These are phyloP conservation scores for Aegle marmelos DNA, from an alignment of 345 rosid genomes.

Conservation along the genomic window DNA sequence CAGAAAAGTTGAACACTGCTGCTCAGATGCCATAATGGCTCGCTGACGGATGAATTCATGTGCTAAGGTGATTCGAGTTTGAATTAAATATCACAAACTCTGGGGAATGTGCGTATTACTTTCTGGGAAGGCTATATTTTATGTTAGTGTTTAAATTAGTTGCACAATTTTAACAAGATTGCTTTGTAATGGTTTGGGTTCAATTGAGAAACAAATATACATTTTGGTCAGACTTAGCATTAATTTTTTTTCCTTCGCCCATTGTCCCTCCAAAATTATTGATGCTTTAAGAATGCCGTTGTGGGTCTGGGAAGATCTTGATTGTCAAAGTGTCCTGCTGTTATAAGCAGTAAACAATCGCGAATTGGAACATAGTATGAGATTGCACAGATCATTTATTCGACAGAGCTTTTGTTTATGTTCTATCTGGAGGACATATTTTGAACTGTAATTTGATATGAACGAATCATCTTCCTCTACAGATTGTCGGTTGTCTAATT, in stretches of 20 bases:
- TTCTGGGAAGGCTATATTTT: background rate
- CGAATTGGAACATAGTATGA: background rate
- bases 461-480: no score
- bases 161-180: background rate
- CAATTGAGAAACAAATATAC: background rate
- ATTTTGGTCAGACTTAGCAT: conserved; percentile 1
- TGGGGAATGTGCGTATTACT: background rate
- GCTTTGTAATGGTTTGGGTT: background rate
- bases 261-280: background rate
- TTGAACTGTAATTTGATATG: no score
- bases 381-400: no score
- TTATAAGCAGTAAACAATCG: background rate
- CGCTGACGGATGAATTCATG: background rate
- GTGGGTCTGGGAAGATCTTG: background rate
- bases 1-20: conserved; percentile 90
- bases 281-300: background rate
- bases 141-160: conserved; percentile 7
- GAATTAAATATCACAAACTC: background rate
- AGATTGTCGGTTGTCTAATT: no score
- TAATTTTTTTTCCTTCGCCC: background rate
- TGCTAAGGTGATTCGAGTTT: background rate
- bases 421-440: no score
- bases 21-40: conserved; percentile 63
- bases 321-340: background rate
- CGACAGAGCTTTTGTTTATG: no score